Evolutionary conservation across 805 yeast genomes (phyloP).

Genomic region (Candida sphagnicola): DNA sequence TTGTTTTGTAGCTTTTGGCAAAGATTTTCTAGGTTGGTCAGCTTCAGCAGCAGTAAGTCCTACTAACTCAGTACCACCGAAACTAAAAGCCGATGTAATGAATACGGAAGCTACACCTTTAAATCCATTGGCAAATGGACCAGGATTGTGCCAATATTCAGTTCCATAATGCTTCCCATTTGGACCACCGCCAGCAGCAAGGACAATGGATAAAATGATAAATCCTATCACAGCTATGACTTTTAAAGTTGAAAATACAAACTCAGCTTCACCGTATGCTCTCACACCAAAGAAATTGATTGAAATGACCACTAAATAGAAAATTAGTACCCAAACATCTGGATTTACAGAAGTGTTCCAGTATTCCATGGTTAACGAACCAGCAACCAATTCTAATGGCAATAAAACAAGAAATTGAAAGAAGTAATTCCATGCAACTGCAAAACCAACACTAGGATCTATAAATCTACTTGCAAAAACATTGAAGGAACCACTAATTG

Average conservation of each 20-base stretch:
- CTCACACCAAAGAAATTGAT: constrained; percentile 36
- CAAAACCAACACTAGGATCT: constrained; percentile 67
- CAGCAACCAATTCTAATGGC: constrained; percentile 55
- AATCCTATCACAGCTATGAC: constrained; percentile 57
- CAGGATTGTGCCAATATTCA: constrained; percentile 59
- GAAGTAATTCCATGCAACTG: constrained; percentile 70
- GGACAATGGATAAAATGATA: constrained; percentile 54
- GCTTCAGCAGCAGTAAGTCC: constrained; percentile 80
- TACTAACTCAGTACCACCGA: constrained; percentile 69
- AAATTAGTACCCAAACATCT: constrained; percentile 35
- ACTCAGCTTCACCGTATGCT: constrained; percentile 60
- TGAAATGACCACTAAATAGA: constrained; percentile 26
- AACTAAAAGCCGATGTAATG: constrained; percentile 74
- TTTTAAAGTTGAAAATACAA: constrained; percentile 54
- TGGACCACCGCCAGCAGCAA: constrained; percentile 56
- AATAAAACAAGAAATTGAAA: constrained; percentile 54
- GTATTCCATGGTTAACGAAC: constrained; percentile 31
- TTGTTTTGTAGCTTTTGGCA: constrained; percentile 75
- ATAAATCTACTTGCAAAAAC: constrained; percentile 61
- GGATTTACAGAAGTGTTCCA: constrained; percentile 31
- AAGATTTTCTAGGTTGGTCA: constrained; percentile 57
- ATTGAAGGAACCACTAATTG: constrained; percentile 41
- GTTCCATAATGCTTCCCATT: constrained; percentile 53
- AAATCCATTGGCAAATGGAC: constrained; percentile 62
- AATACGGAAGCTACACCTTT: constrained; percentile 73